Evolutionary conservation across 305 asterid genomes (phyloP).

Genomic region (Ilex paraguariensis): DNA sequence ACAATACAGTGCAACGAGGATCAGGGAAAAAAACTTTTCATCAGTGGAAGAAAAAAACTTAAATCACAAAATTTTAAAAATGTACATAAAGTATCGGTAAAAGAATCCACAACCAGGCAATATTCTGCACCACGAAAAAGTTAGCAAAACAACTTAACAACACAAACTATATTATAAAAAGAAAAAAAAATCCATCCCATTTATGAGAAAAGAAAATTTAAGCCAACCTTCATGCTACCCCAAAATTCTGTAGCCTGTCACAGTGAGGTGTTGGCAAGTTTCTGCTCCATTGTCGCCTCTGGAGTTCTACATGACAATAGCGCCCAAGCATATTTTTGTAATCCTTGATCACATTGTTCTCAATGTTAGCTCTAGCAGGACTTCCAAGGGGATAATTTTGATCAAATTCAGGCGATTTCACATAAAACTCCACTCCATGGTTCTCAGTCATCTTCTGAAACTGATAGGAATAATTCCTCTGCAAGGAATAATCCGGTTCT

Average conservation of each 20-base stretch:
- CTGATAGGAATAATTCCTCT: constrained; percentile 78
- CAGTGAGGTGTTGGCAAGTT: constrained; percentile 84
- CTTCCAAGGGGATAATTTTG: constrained; percentile 60
- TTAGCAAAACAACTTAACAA: no score
- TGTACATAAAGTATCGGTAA: no score
- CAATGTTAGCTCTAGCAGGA: constrained; percentile 56
- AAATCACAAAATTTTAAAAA: no score
- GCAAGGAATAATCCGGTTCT: constrained; percentile 93
- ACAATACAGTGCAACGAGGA: no score
- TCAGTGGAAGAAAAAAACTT: no score
- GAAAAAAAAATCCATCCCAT: no score
- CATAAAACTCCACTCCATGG: constrained; percentile 70
- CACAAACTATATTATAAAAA: no score
- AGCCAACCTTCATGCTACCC: constrained; percentile 34
- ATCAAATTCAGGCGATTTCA: constrained; percentile 73
- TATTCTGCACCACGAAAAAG: no score
- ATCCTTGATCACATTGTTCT: constrained; percentile 66
- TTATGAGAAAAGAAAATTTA: no score
- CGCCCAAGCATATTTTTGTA: constrained; percentile 81
- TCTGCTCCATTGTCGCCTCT: constrained; percentile 96
- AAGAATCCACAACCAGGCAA: no score
- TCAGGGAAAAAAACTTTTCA: no score
- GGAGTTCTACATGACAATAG: constrained; percentile 93
- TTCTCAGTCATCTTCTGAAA: constrained; percentile 62
- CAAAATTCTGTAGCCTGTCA: constrained; percentile 61